phyloP scores from a whole-genome alignment of 352 stramenopile genomes.

The Aphanomyces euteiches region DNA sequence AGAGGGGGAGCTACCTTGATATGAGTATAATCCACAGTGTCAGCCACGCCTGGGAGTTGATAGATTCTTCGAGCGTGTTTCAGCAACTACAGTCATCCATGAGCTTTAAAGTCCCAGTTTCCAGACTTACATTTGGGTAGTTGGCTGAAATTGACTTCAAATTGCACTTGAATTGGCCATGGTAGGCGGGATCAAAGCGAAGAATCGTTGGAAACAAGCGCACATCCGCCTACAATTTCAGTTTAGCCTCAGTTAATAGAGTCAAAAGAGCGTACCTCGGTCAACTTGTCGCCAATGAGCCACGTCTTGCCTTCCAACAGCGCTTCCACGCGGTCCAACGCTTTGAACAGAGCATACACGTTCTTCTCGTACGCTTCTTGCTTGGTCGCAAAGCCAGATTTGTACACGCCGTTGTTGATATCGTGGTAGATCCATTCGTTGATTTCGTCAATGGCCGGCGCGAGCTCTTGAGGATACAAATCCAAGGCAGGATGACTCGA shows the following conservation, averaged over 20 bases:
- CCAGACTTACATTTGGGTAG: slow-evolving; percentile 65
- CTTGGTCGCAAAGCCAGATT: slow-evolving; percentile 49
- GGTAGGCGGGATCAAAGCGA: slow-evolving; percentile 94
- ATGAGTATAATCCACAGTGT: slow-evolving; percentile 45
- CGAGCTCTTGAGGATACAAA: slow-evolving; percentile 80
- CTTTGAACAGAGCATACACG: slow-evolving; percentile 72
- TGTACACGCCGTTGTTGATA: slow-evolving; percentile 92
- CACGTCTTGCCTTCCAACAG: slow-evolving; percentile 69
- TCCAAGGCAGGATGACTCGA: slow-evolving; percentile 69
- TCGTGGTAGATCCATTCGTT: slow-evolving; percentile 90
- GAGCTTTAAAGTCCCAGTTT: neutral
- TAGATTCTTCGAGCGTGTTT: slow-evolving; percentile 51
- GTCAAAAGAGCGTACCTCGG: slow-evolving; percentile 39
- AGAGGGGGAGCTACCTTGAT: slow-evolving; percentile 33
- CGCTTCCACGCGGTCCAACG: slow-evolving; percentile 80
- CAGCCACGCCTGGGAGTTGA: slow-evolving; percentile 40
- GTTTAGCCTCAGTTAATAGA: neutral
- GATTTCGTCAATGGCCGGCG: slow-evolving; percentile 70
- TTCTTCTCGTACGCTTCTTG: slow-evolving; percentile 87
- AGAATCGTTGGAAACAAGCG: slow-evolving; percentile 89
- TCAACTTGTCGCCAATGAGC: slow-evolving; percentile 65
- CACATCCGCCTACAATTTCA: slow-evolving; percentile 67
- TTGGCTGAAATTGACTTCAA: slow-evolving; percentile 62
- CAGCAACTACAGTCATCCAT: slow-evolving; percentile 22
- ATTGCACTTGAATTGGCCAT: slow-evolving; percentile 77